Conservation (phyloP, 345 rosid species). For the Brassica rapa region DNA sequence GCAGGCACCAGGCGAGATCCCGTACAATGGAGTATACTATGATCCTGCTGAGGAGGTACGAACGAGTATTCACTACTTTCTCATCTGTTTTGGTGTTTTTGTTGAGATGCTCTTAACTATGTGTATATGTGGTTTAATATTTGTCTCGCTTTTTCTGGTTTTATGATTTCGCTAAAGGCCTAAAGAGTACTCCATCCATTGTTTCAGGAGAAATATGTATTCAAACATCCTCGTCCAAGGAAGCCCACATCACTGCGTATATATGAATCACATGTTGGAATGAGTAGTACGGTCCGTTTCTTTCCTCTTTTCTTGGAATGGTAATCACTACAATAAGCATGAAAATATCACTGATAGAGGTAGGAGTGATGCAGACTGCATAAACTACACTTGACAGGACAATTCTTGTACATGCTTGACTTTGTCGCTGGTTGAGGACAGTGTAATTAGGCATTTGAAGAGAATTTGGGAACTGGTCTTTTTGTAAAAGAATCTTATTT, state of each 20-base stretch:
- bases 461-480: constrained; percentile 6
- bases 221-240: constrained; percentile 85
- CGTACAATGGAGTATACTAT: constrained; percentile 90
- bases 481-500: not conserved
- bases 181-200: constrained; percentile 31
- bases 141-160: not conserved
- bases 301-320: constrained; percentile 25
- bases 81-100: constrained; percentile 7
- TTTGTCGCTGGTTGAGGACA: constrained; percentile 11
- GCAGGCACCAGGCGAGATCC: constrained; percentile 92
- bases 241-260: constrained; percentile 86
- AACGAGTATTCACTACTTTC: constrained; percentile 3
- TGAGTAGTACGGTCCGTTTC: constrained; percentile 86
- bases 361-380: constrained; percentile 18
- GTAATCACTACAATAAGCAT: constrained; percentile 6
- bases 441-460: not conserved
- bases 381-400: constrained; percentile 18
- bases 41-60: constrained; percentile 91
- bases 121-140: constrained; percentile 5
- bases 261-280: constrained; percentile 95
- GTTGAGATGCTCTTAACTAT: constrained; percentile 19
- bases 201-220: constrained; percentile 73
- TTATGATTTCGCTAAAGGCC: constrained; percentile 14
- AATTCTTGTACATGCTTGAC: not conserved
- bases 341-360: constrained; percentile 14